phyloP scores from a whole-genome alignment of 2,329 filamentous ascomycete species.

The Fusarium euwallaceae region DNA sequence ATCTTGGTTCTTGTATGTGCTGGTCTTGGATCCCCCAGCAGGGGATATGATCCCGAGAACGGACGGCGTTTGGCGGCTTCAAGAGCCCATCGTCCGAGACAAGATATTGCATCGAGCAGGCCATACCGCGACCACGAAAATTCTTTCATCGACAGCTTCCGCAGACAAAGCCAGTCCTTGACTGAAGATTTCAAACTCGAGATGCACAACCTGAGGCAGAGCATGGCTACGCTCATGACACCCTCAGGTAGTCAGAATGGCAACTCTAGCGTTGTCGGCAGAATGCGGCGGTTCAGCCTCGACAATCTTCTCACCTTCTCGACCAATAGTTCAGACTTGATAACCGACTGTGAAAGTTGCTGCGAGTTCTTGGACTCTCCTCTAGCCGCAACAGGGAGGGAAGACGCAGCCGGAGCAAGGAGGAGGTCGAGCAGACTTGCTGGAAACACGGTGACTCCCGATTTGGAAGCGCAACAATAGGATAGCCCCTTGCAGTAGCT shows the following conservation, averaged over 20 bases:
- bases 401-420: slow-evolving; percentile 28
- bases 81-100: slow-evolving; percentile 26
- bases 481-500: slow-evolving; percentile 15
- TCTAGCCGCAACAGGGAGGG: slow-evolving; percentile 39
- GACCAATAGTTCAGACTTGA: slow-evolving; percentile 27
- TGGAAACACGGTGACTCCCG: slow-evolving; percentile 13
- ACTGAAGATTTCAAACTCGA: slow-evolving; percentile 44
- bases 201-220: slow-evolving; percentile 39
- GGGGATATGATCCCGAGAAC: slow-evolving; percentile 29
- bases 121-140: slow-evolving; percentile 36
- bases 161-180: slow-evolving; percentile 45
- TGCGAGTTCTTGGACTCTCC: slow-evolving; percentile 37
- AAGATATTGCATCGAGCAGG: slow-evolving; percentile 14
- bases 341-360: slow-evolving; percentile 35
- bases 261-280: not conserved
- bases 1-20: slow-evolving; percentile 50
- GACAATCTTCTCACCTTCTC: slow-evolving; percentile 33
- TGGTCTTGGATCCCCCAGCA: slow-evolving; percentile 32
- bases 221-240: slow-evolving; percentile 23
- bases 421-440: slow-evolving; percentile 28
- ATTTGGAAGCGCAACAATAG: slow-evolving; percentile 34
- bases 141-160: slow-evolving; percentile 43
- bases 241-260: slow-evolving; percentile 17
- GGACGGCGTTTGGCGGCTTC: slow-evolving; percentile 37
- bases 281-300: slow-evolving; percentile 32